Percentiles rank a stretch among this genome's conserved stretches.
These are phyloP conservation scores for Nannochloropsis gaditana DNA, from an alignment of 108 stramenopile genomes.

Conservation along the genomic window DNA sequence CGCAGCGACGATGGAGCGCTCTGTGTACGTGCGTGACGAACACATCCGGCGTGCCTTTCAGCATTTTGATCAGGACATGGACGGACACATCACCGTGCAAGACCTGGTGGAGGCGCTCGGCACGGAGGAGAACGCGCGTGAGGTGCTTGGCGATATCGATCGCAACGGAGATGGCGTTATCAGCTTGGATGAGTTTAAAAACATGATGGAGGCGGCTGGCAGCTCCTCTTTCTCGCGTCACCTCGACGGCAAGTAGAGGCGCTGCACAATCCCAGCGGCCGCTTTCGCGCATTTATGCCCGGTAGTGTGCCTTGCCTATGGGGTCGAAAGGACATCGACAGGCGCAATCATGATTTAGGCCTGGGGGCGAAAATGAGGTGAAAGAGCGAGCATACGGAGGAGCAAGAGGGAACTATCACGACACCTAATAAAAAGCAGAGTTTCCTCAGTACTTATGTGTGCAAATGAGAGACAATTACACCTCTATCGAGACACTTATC, in stretches of 20 bases:
- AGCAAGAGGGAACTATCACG: too few species aligned
- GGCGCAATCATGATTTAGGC: too few species aligned
- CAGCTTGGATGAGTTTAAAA: slow-evolving; percentile 67
- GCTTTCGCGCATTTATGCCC: too few species aligned
- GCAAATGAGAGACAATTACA: too few species aligned
- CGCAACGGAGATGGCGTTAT: slow-evolving; percentile 71
- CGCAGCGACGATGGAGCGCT: slow-evolving; percentile 50
- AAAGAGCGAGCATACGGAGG: too few species aligned
- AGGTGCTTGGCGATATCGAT: slow-evolving; percentile 73
- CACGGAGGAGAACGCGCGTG: slow-evolving; percentile 66
- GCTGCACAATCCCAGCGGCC: too few species aligned
- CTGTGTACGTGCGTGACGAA: slow-evolving; percentile 48
- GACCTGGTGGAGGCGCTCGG: slow-evolving; percentile 74
- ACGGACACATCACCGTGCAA: slow-evolving; percentile 57
- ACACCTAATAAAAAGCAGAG: too few species aligned
- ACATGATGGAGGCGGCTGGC: slow-evolving; percentile 47
- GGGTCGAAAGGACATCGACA: too few species aligned
- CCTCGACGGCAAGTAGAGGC: background rate
- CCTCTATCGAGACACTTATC: too few species aligned
- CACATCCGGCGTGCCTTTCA: slow-evolving; percentile 46
- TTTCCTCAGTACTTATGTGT: too few species aligned
- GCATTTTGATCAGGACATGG: slow-evolving; percentile 37
- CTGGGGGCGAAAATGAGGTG: too few species aligned
- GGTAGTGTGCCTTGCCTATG: too few species aligned
- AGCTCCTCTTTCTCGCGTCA: background rate